These are phyloP conservation scores for Fistulifera pelliculosa DNA, from an alignment of 108 stramenopile genomes.

Conservation along the genomic window DNA sequence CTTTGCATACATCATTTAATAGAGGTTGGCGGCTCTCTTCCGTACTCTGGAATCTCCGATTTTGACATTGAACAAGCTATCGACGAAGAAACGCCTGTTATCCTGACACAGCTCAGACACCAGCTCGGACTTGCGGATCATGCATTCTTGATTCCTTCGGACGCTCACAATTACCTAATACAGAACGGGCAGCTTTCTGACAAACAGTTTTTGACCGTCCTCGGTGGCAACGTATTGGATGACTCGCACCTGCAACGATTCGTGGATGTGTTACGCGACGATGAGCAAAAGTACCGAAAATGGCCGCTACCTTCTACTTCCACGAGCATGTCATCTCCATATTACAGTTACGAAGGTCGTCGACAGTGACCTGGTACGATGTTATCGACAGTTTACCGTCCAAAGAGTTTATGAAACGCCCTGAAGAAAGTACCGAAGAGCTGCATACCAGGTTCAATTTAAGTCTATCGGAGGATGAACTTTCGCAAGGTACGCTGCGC, in stretches of 20 bases:
- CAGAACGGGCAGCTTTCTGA: conserved; percentile 29
- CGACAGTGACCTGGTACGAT: conserved; percentile 17
- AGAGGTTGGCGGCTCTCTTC: conserved; percentile 7
- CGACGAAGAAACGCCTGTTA: conserved; percentile 34
- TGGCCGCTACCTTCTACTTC: conserved; percentile 55
- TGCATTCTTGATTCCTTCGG: conserved; percentile 60
- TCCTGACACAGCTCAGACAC: conserved; percentile 31
- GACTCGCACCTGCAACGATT: conserved; percentile 39
- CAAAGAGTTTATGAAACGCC: not conserved
- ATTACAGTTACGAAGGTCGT: conserved; percentile 5
- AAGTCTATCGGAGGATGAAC: not conserved
- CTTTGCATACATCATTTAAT: conserved; percentile 45
- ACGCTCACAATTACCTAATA: conserved; percentile 60
- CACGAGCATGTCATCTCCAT: conserved; percentile 61
- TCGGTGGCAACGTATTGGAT: conserved; percentile 58
- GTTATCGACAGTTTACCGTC: conserved; percentile 23
- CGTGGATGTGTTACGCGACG: conserved; percentile 1
- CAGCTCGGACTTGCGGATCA: conserved; percentile 39
- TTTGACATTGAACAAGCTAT: conserved; percentile 40
- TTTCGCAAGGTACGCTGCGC: not conserved
- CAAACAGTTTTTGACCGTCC: conserved; percentile 46
- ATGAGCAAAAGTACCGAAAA: conserved; percentile 7
- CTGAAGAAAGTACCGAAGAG: not conserved
- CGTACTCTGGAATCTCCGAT: conserved; percentile 37
- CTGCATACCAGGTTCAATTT: too few species aligned